A percentile compares a stretch with the other conserved stretches of the same genome.
Conservation (phyloP, 805 yeast species). For the Candida xyloterini region DNA sequence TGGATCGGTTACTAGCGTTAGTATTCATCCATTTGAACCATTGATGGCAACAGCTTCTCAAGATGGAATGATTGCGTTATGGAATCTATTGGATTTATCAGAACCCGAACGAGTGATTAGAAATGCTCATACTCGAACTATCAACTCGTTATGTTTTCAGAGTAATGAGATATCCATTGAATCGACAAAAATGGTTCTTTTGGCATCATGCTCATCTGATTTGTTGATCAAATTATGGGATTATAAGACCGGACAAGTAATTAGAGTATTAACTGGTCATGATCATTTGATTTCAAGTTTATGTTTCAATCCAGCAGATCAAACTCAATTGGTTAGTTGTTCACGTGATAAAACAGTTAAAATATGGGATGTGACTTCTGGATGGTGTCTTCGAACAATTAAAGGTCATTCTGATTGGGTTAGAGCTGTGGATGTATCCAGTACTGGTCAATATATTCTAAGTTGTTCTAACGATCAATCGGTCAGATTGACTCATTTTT, state of each 20-base stretch:
- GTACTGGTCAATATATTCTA: conserved; percentile 54
- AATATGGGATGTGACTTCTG: conserved; percentile 65
- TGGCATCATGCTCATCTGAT: conserved; percentile 54
- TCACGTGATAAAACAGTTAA: conserved; percentile 62
- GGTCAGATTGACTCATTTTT: conserved; percentile 60
- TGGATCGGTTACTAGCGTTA: conserved; percentile 56
- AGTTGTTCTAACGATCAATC: conserved; percentile 81
- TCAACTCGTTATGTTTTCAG: conserved; percentile 59
- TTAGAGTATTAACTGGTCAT: conserved; percentile 74
- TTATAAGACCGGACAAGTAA: conserved; percentile 28
- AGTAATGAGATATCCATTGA: conserved; percentile 35
- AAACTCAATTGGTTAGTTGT: conserved; percentile 51
- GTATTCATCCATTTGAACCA: conserved; percentile 75
- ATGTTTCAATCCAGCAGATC: conserved; percentile 45
- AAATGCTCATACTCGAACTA: conserved; percentile 70
- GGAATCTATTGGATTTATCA: conserved; percentile 62
- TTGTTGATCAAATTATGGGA: conserved; percentile 70
- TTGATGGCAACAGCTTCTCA: conserved; percentile 61
- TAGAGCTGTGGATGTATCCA: conserved; percentile 51
- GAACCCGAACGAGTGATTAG: conserved; percentile 60
- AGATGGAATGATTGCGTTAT: conserved; percentile 69
- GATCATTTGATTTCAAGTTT: conserved; percentile 79
- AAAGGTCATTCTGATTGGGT: conserved; percentile 91
- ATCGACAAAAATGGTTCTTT: conserved; percentile 26
- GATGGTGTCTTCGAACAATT: conserved; percentile 64